Evolutionary conservation across 2,329 filamentous ascomycete genomes (phyloP).

Genomic region (Chaetomium olivaceum): DNA sequence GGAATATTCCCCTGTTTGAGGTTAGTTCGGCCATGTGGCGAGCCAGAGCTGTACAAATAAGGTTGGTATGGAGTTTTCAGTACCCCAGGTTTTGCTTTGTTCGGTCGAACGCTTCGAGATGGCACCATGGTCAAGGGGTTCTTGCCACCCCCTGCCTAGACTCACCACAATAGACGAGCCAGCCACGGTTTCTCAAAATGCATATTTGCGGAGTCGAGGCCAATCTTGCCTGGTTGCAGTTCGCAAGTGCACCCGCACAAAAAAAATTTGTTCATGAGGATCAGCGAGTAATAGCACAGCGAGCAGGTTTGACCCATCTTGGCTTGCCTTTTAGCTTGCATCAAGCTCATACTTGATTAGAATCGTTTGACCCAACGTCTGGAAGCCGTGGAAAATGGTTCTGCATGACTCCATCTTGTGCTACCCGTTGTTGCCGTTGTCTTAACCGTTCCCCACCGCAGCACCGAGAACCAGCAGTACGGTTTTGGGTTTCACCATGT

Average conservation of each 20-base stretch:
- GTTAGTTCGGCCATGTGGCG: background rate
- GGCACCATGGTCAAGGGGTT: background rate
- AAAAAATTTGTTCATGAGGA: background rate
- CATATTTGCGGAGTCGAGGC: background rate
- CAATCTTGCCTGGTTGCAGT: background rate
- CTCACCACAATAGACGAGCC: background rate
- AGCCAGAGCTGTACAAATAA: background rate
- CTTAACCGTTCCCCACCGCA: background rate
- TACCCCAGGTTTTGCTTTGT: background rate
- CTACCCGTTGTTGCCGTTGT: background rate
- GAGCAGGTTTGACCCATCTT: background rate
- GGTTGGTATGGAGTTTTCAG: background rate
- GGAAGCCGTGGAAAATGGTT: background rate
- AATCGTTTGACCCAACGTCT: background rate
- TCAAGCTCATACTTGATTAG: background rate
- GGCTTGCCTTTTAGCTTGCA: background rate
- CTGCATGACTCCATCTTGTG: background rate
- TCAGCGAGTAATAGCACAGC: background rate
- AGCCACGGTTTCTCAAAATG: background rate
- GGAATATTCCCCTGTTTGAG: background rate
- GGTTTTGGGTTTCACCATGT: background rate
- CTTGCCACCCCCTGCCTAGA: background rate
- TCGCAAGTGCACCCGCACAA: background rate
- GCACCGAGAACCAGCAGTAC: background rate
- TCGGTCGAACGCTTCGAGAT: background rate